Conservation (phyloP, 129 eudicot genomes). For the Logfia minima region DNA sequence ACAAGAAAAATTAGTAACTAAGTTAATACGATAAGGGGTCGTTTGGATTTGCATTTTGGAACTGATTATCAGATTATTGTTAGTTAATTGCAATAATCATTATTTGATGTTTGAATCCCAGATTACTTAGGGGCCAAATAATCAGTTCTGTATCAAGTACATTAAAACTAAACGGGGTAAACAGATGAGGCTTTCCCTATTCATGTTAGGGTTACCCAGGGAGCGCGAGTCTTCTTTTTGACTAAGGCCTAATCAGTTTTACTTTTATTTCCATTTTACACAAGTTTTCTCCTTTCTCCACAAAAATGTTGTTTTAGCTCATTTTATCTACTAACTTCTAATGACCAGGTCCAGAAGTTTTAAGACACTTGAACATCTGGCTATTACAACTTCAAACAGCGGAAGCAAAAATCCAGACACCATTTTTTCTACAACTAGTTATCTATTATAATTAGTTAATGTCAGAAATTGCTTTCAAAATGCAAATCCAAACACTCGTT, state of each 20-base stretch:
- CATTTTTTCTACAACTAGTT: neutral
- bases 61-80: neutral
- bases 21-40: neutral
- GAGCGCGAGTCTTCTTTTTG: no score
- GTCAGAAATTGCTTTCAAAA: neutral
- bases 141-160: neutral
- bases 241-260: no score
- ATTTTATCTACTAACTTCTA: no score
- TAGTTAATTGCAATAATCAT: no score
- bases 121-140: neutral
- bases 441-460: no score
- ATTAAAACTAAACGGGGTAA: no score
- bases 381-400: neutral
- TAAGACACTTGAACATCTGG: no score
- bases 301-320: neutral
- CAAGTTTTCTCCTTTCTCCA: neutral
- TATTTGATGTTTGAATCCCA: neutral
- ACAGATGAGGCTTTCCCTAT: no score
- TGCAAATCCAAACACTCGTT: neutral
- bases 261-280: neutral
- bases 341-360: neutral
- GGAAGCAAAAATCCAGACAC: neutral
- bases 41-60: neutral
- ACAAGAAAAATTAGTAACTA: neutral
- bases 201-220: no score